Evolutionary conservation across 192 early-diverging fungal species (phyloP), one percentile per base, ranked within the genome.

Genomic region (Endogone sp.): DNA sequence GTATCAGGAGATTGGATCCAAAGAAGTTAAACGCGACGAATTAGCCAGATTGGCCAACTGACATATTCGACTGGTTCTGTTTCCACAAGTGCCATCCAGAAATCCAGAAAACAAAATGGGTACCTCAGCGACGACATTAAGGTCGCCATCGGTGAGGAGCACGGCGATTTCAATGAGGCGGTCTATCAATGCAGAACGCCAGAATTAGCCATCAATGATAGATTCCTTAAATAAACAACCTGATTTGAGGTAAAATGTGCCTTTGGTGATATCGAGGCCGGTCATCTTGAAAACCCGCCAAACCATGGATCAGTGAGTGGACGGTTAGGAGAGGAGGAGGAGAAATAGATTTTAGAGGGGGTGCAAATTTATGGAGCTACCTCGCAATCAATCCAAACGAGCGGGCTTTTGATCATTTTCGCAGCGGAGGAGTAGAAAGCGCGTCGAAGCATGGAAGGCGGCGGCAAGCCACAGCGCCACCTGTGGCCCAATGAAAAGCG

Each of bases 91-190:
- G 9, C 31, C 25, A 21, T 26, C 9, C 11, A 22, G 10, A 4
- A 11, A 31, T 30, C n/a, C n/a, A n/a, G n/a, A n/a, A n/a, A n/a
- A n/a, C n/a, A n/a, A n/a, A n/a, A n/a, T n/a, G n/a, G n/a, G n/a
- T 83, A 86, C 92, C 77, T 90, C 85, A 26, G 86, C 95, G 20
- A 95, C 78, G 63, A 91, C 75, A 59, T 94, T 94, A 13, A 98
- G 79, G n/a, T 93, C 81, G 20, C 84, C 90, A 71, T 98, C 92
- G 1, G 97, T 97, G 67, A 97, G 79, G 49, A 99, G 85, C 60
- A 84, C 86, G 0, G 95, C 93, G 31, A 99, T 93, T 76, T 98
- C 93, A 66, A 97, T 93, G 72, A 96, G 85, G 29, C 87, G 86
- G 71, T 94, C 94, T 58, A 89, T 88, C 37, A 4, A 13, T 8